A percentile compares a stretch with the other conserved stretches of the same genome.
Conservation (phyloP, 2,329 filamentous ascomycete species). For the Triangularia verruculosa region DNA sequence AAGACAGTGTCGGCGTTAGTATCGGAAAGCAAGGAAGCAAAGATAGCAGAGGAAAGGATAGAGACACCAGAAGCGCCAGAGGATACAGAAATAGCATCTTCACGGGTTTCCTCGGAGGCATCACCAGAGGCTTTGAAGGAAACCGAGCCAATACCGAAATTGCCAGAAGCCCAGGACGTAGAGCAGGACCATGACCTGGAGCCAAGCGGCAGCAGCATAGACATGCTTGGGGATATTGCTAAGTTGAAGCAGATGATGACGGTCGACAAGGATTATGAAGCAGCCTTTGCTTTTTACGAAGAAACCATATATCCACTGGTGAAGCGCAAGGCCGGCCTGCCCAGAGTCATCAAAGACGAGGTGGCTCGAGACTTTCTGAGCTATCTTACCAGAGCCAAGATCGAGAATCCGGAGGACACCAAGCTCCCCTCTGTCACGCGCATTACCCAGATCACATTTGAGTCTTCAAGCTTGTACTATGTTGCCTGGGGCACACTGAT, state of each 20-base stretch:
- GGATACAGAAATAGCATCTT: background rate
- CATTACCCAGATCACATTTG: conserved; percentile 37
- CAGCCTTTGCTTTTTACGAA: conserved; percentile 35
- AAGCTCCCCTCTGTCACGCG: conserved; percentile 38
- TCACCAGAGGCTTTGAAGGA: background rate
- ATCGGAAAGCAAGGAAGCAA: background rate
- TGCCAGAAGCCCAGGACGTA: background rate
- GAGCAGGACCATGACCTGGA: background rate
- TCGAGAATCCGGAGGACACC: conserved; percentile 30
- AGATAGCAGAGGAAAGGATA: background rate
- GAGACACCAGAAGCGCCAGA: background rate
- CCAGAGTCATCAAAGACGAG: background rate
- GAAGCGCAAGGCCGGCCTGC: background rate
- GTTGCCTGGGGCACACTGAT: conserved; percentile 36
- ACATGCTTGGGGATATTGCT: conserved; percentile 31
- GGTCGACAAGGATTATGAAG: conserved; percentile 19
- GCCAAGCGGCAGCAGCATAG: conserved; percentile 14
- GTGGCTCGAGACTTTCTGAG: conserved; percentile 28
- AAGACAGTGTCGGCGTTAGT: background rate
- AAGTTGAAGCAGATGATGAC: conserved; percentile 31
- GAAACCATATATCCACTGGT: conserved; percentile 33
- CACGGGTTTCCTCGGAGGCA: background rate
- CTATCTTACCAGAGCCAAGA: conserved; percentile 34
- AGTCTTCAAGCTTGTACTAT: conserved; percentile 35
- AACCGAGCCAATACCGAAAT: background rate